Evolutionary conservation across 2,329 filamentous ascomycete genomes (phyloP).

Genomic region (Aspergillus persii): DNA sequence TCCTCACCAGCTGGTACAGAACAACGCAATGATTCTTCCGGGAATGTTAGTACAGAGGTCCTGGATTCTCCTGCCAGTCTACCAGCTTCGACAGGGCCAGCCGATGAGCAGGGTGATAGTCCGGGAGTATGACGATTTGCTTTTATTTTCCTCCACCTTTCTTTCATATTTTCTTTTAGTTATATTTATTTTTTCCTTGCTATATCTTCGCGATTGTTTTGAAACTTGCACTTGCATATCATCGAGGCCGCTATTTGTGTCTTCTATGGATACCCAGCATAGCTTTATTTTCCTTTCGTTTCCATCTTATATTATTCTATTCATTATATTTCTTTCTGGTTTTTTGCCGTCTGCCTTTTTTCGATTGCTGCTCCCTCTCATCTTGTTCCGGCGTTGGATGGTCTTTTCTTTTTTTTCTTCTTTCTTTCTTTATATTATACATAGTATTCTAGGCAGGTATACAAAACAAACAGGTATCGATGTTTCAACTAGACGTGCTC

Average conservation of each 20-base stretch:
- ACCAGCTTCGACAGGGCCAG: slow-evolving; percentile 8
- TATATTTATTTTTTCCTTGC: background rate
- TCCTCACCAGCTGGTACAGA: slow-evolving; percentile 3
- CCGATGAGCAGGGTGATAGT: slow-evolving; percentile 2
- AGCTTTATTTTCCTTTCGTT: slow-evolving; percentile 15
- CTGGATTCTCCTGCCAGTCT: slow-evolving; percentile 25
- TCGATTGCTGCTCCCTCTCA: background rate
- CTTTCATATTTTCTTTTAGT: background rate
- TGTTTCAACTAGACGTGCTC: background rate
- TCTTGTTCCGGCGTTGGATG: background rate
- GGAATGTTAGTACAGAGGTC: slow-evolving; percentile 30
- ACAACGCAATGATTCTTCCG: slow-evolving; percentile 25
- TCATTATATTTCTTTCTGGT: background rate
- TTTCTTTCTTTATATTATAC: background rate
- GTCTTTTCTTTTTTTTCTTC: background rate
- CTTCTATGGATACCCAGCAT: slow-evolving; percentile 32
- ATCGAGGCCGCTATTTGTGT: slow-evolving; percentile 8
- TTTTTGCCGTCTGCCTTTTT: background rate
- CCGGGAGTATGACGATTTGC: background rate
- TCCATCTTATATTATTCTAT: slow-evolving; percentile 7
- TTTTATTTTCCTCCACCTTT: background rate
- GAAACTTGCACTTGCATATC: background rate
- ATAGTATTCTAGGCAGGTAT: background rate
- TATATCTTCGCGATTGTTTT: background rate
- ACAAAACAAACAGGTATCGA: background rate